Conservation (phyloP, 495 filamentous ascomycete genomes). For the Hypomontagnella submonticulosa region DNA sequence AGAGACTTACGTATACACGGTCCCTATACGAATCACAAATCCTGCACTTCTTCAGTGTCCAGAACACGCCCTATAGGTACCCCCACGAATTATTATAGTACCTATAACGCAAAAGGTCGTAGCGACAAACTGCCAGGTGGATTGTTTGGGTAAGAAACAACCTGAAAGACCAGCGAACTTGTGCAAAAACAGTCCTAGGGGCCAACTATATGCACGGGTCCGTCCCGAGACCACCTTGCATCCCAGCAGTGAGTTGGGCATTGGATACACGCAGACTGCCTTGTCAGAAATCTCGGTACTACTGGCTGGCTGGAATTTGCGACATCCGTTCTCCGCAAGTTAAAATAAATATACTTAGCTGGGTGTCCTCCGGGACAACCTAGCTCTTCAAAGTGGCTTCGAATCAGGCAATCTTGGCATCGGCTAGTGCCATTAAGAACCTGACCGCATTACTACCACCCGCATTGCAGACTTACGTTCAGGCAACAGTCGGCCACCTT, state of each 20-base stretch:
- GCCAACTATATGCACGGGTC: conserved; percentile 30
- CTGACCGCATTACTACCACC: conserved; percentile 55
- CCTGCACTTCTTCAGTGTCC: not conserved
- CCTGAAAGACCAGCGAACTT: conserved; percentile 12
- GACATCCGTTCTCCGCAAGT: conserved; percentile 26
- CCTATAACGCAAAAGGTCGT: conserved; percentile 18
- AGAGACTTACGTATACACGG: conserved; percentile 7
- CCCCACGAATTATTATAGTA: not conserved
- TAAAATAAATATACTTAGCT: conserved; percentile 38
- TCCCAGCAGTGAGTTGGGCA: conserved; percentile 6
- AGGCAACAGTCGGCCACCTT: conserved; percentile 54
- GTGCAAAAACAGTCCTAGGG: conserved; percentile 36
- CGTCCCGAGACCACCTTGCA: conserved; percentile 34
- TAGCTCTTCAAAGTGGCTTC: conserved; percentile 66
- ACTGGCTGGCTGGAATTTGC: conserved; percentile 21
- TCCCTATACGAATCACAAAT: not conserved
- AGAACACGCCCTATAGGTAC: not conserved
- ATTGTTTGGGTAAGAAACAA: conserved; percentile 2
- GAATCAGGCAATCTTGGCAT: conserved; percentile 58
- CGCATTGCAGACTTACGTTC: conserved; percentile 60
- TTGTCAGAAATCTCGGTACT: conserved; percentile 28
- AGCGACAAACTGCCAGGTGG: conserved; percentile 16
- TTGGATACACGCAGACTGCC: conserved; percentile 18
- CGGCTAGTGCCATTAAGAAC: conserved; percentile 62
- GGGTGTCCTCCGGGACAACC: conserved; percentile 56